phyloP scores from a whole-genome alignment of 169 alveolate species.

The Plasmodium vinckei region DNA sequence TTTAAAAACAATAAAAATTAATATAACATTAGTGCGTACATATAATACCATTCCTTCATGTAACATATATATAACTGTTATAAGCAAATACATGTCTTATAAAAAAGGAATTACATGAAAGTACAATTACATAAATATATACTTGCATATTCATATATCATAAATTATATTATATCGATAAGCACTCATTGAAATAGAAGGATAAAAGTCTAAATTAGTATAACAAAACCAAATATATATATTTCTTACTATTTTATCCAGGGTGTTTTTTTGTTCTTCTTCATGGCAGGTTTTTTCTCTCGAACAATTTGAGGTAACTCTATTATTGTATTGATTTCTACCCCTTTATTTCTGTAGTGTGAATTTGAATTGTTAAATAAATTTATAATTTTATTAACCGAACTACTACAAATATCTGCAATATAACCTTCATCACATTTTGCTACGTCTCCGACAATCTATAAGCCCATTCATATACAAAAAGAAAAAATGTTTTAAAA shows the following conservation, averaged over 20 bases:
- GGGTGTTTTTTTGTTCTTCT: conserved; percentile 48
- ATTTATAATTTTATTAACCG: conserved; percentile 53
- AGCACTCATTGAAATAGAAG: too few relatives aligned
- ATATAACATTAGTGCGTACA: too few relatives aligned
- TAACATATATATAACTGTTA: too few relatives aligned
- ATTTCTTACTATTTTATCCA: conserved; percentile 65
- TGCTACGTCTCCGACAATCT: conserved; percentile 66
- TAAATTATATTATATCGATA: too few relatives aligned
- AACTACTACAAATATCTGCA: conserved; percentile 61
- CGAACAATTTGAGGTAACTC: conserved; percentile 50
- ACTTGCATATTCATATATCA: too few relatives aligned
- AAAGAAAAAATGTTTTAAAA: not conserved
- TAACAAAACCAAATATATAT: not conserved
- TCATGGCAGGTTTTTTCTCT: conserved; percentile 46
- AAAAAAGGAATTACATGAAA: too few relatives aligned
- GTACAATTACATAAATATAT: too few relatives aligned
- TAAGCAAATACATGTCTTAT: too few relatives aligned
- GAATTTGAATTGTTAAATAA: conserved; percentile 61
- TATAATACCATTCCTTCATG: too few relatives aligned
- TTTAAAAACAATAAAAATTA: not conserved
- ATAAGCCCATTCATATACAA: not conserved
- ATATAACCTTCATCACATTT: conserved; percentile 72
- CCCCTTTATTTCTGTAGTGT: conserved; percentile 45
- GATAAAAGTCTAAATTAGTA: too few relatives aligned
- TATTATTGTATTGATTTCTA: conserved; percentile 47